These are phyloP conservation scores for Phytophthora pinifolia DNA, from an alignment of 352 stramenopile genomes.

Conservation along the genomic window DNA sequence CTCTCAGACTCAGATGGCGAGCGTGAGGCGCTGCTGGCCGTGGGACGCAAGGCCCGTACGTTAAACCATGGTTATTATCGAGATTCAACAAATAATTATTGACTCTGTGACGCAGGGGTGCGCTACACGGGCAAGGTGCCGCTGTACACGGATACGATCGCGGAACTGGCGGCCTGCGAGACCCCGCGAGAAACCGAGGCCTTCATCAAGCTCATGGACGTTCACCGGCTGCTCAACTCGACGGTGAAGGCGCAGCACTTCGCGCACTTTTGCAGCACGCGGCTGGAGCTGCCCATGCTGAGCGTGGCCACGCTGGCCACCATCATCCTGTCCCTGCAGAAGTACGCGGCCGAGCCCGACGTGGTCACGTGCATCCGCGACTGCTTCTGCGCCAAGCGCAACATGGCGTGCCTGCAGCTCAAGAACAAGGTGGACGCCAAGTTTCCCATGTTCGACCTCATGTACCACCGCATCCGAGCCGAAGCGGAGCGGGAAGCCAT, in stretches of 20 bases:
- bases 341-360: slow-evolving; percentile 44
- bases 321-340: slow-evolving; percentile 59
- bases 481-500: slow-evolving; percentile 48
- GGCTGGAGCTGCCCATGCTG: slow-evolving; percentile 42
- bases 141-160: slow-evolving; percentile 72
- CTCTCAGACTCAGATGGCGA: slow-evolving; percentile 46
- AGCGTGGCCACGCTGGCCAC: slow-evolving; percentile 40
- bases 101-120: slow-evolving; percentile 28
- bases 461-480: slow-evolving; percentile 63
- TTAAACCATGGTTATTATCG: neutral
- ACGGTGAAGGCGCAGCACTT: slow-evolving; percentile 80
- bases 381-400: slow-evolving; percentile 53
- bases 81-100: neutral
- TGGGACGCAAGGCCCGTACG: slow-evolving; percentile 41
- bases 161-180: slow-evolving; percentile 38
- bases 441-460: slow-evolving; percentile 66
- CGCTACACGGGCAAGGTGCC: slow-evolving; percentile 61
- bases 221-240: slow-evolving; percentile 63
- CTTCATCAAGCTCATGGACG: slow-evolving; percentile 54
- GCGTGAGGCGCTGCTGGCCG: slow-evolving; percentile 48
- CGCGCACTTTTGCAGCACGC: slow-evolving; percentile 46
- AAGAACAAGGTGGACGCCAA: slow-evolving; percentile 73
- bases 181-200: slow-evolving; percentile 53
- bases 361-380: slow-evolving; percentile 57
- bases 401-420: slow-evolving; percentile 47